These are phyloP conservation scores for Fraxinus angustifolia DNA, from an alignment of 305 asterid species.

Conservation along the genomic window DNA sequence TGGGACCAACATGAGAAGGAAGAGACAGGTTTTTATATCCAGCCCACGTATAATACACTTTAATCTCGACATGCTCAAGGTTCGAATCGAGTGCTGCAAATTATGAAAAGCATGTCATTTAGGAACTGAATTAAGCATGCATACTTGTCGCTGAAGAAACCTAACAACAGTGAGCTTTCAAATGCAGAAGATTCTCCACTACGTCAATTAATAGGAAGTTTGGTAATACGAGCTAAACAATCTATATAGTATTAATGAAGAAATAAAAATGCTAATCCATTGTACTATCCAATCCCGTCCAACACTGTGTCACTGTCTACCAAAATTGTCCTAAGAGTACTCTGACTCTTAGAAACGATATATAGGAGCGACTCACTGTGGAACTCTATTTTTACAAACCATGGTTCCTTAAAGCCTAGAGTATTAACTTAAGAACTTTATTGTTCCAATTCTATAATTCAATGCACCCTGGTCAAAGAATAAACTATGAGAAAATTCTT, in stretches of 20 bases:
- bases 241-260: no score
- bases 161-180: neutral
- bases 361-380: neutral
- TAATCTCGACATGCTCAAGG: neutral
- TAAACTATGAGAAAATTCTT: neutral
- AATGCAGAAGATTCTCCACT: neutral
- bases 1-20: neutral
- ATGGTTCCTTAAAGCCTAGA: neutral
- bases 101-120: neutral
- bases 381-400: neutral
- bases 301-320: no score
- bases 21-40: neutral
- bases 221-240: no score
- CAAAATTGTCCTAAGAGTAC: no score
- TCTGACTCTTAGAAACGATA: neutral
- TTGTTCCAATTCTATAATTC: neutral
- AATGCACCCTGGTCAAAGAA: neutral
- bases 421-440: neutral
- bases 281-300: no score
- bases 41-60: neutral
- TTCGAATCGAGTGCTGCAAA: neutral
- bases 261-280: no score
- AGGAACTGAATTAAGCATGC: neutral
- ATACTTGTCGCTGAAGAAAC: neutral
- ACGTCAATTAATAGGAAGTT: neutral